These are phyloP conservation scores for Scytalidium lignicola DNA, from an alignment of 2,329 filamentous ascomycete genomes.

Conservation along the genomic window DNA sequence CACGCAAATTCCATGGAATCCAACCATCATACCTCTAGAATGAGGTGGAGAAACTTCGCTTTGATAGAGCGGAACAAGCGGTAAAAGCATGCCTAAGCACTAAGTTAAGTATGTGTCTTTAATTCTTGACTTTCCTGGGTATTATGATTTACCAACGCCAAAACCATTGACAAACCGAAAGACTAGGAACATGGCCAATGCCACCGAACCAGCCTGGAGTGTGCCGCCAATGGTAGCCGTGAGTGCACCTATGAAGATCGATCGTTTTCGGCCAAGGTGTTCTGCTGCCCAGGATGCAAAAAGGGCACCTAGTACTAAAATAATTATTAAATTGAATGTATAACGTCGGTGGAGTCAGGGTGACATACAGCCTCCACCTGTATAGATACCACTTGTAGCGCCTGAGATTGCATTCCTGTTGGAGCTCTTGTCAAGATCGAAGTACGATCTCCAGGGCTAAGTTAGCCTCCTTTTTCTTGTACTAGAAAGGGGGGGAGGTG, in stretches of 20 bases:
- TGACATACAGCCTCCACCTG: not conserved
- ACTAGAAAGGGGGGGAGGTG: not conserved
- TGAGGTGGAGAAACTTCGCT: conserved; percentile 28
- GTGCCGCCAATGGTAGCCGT: conserved; percentile 18
- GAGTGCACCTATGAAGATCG: conserved; percentile 11
- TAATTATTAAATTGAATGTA: not conserved
- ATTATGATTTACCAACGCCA: conserved; percentile 18
- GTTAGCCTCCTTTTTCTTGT: not conserved
- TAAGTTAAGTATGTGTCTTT: conserved; percentile 12
- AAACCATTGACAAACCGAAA: conserved; percentile 27
- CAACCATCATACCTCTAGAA: conserved; percentile 28
- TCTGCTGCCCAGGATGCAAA: conserved; percentile 44
- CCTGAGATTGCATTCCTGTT: not conserved
- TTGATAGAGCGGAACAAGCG: conserved; percentile 29
- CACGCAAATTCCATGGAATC: conserved; percentile 27
- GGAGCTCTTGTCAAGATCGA: not conserved
- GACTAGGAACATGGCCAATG: conserved; percentile 12
- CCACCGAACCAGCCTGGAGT: conserved; percentile 15
- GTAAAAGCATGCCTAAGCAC: conserved; percentile 54
- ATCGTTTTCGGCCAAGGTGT: conserved; percentile 4
- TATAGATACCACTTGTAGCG: not conserved
- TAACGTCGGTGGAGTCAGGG: not conserved
- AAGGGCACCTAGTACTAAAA: conserved; percentile 44
- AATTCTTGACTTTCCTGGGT: conserved; percentile 16
- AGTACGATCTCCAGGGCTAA: not conserved